A percentile compares a stretch with the other conserved stretches of the same genome.
phyloP scores from a whole-genome alignment of 2,329 filamentous ascomycete genomes.

The Periconia macrospinosa region DNA sequence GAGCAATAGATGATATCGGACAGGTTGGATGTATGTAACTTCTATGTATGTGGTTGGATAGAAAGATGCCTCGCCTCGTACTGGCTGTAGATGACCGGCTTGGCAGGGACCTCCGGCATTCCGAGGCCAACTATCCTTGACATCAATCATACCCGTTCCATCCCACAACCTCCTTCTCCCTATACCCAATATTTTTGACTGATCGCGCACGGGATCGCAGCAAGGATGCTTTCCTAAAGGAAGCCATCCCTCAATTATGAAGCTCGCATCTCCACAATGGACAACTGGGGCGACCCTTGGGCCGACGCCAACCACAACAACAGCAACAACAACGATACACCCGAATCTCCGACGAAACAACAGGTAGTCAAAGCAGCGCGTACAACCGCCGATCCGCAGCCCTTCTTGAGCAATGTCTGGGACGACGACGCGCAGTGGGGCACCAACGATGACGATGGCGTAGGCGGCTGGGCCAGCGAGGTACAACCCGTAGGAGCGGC shows the following conservation, averaged over 20 bases:
- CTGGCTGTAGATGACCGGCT: not conserved
- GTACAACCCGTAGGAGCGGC: constrained; percentile 2
- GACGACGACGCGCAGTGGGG: constrained; percentile 43
- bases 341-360: constrained; percentile 20
- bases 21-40: no score
- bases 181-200: not conserved
- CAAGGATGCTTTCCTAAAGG: constrained; percentile 34
- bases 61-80: no score
- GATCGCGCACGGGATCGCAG: constrained; percentile 3
- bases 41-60: no score
- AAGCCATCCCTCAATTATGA: constrained; percentile 37
- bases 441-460: constrained; percentile 27
- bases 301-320: constrained; percentile 32
- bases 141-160: not conserved
- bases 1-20: no score
- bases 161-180: not conserved
- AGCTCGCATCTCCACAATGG: constrained; percentile 38
- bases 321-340: constrained; percentile 20
- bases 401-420: constrained; percentile 32
- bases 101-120: not conserved
- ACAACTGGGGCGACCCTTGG: constrained; percentile 48
- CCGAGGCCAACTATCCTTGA: not conserved
- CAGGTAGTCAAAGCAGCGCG: constrained; percentile 22
- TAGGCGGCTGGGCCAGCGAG: constrained; percentile 30
- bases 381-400: constrained; percentile 13